These are phyloP conservation scores for Xylariaceae sp. DNA, from an alignment of 2,329 filamentous ascomycete species.

Conservation along the genomic window DNA sequence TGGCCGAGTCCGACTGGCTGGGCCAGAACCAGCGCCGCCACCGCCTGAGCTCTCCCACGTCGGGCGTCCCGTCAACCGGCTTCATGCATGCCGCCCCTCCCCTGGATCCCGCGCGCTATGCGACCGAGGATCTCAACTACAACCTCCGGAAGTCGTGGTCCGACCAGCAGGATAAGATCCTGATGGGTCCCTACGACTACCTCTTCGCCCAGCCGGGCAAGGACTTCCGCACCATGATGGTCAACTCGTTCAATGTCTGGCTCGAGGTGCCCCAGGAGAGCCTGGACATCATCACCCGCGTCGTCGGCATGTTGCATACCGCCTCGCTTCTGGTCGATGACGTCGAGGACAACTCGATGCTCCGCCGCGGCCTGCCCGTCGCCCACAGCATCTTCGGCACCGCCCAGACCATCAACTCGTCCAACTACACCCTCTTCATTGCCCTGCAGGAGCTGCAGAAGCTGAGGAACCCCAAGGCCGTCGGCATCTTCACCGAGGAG, in stretches of 20 bases:
- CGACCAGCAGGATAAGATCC: constrained; percentile 66
- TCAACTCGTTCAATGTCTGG: constrained; percentile 75
- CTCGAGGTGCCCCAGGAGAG: constrained; percentile 64
- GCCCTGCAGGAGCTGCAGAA: constrained; percentile 68
- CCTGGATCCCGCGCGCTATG: constrained; percentile 45
- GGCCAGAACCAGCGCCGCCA: constrained; percentile 29
- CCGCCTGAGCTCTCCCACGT: constrained; percentile 22
- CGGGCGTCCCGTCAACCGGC: constrained; percentile 18
- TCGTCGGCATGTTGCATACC: constrained; percentile 80
- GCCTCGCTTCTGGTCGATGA: constrained; percentile 80
- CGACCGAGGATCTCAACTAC: constrained; percentile 48
- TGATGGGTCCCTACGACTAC: constrained; percentile 75
- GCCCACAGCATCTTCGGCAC: constrained; percentile 80
- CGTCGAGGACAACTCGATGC: constrained; percentile 71
- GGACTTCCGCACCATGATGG: constrained; percentile 73
- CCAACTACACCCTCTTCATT: constrained; percentile 82
- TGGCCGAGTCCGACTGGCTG: constrained; percentile 57
- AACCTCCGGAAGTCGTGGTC: constrained; percentile 53
- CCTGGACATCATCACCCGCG: constrained; percentile 67
- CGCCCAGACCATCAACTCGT: constrained; percentile 82
- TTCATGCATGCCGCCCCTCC: constrained; percentile 34
- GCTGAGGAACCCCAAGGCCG: constrained; percentile 58
- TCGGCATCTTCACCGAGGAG: constrained; percentile 73
- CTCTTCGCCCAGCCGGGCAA: constrained; percentile 73
- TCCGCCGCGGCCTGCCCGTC: constrained; percentile 73